These are phyloP conservation scores for Hypoxylon rickii DNA, from an alignment of 495 filamentous ascomycete species.

Conservation along the genomic window DNA sequence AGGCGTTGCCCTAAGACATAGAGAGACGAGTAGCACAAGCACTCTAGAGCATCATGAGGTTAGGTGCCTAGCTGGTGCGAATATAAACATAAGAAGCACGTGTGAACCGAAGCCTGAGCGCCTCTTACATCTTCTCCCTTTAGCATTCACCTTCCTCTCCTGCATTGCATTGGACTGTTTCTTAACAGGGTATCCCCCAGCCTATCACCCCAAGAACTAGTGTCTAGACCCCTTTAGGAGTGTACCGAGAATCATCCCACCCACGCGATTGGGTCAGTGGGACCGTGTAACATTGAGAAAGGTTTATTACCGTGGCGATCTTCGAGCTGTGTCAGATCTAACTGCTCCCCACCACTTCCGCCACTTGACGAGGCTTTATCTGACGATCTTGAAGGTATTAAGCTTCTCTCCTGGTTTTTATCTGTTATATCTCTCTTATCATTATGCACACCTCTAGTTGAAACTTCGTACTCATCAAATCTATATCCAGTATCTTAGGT, in stretches of 20 bases:
- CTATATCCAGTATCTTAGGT: not conserved
- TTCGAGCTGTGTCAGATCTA: constrained; percentile 19
- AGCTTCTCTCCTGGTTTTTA: no score
- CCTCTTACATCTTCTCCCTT: constrained; percentile 24
- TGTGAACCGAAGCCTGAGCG: constrained; percentile 1
- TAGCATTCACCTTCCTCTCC: constrained; percentile 9
- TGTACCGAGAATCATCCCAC: constrained; percentile 16
- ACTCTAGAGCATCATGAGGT: constrained; percentile 9
- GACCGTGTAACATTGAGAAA: constrained; percentile 16
- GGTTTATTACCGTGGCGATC: constrained; percentile 28
- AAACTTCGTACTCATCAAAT: no score
- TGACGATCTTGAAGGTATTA: not conserved
- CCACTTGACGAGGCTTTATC: not conserved
- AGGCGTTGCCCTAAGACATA: constrained; percentile 9
- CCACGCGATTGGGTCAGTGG: constrained; percentile 30
- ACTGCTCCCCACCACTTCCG: constrained; percentile 12
- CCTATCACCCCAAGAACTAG: constrained; percentile 8
- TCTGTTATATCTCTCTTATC: not conserved
- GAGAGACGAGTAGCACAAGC: constrained; percentile 14
- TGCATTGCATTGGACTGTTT: constrained; percentile 17
- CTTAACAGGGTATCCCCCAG: not conserved
- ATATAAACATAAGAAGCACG: constrained; percentile 2
- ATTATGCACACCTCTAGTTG: no score
- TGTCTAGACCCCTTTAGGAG: constrained; percentile 14
- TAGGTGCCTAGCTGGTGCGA: no score